phyloP scores from a whole-genome alignment of 1,284 basidiomycete genomes.

The Puccinia triticina region DNA sequence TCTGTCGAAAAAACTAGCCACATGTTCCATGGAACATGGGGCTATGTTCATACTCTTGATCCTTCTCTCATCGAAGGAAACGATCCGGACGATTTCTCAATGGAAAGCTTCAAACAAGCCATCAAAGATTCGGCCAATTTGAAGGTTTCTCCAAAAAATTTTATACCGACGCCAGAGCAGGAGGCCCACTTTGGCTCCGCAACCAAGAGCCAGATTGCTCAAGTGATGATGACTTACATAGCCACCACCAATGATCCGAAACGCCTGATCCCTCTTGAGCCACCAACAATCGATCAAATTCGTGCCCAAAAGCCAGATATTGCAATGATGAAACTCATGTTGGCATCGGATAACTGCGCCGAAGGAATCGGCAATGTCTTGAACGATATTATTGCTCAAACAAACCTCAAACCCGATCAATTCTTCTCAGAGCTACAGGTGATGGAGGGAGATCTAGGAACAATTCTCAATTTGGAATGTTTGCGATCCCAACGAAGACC shows the following conservation, averaged over 20 bases:
- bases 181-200: neutral
- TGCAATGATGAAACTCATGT: no score
- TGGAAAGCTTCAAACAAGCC: neutral
- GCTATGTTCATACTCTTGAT: neutral
- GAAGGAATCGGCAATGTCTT: neutral
- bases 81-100: neutral
- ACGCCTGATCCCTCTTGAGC: neutral
- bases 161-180: neutral
- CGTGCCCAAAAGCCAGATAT: neutral
- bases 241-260: neutral
- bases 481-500: neutral
- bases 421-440: neutral
- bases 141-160: neutral
- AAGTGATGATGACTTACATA: no score
- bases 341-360: slow-evolving; percentile 7
- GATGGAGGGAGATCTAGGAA: neutral
- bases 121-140: neutral
- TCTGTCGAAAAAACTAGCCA: neutral
- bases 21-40: slow-evolving; percentile 19
- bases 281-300: neutral
- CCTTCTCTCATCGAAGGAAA: neutral
- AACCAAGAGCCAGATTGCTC: neutral
- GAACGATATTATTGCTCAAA: neutral
- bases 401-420: neutral
- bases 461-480: neutral